Evolutionary conservation across 257 asterid genomes (phyloP).

Genomic region (Catharanthus roseus): DNA sequence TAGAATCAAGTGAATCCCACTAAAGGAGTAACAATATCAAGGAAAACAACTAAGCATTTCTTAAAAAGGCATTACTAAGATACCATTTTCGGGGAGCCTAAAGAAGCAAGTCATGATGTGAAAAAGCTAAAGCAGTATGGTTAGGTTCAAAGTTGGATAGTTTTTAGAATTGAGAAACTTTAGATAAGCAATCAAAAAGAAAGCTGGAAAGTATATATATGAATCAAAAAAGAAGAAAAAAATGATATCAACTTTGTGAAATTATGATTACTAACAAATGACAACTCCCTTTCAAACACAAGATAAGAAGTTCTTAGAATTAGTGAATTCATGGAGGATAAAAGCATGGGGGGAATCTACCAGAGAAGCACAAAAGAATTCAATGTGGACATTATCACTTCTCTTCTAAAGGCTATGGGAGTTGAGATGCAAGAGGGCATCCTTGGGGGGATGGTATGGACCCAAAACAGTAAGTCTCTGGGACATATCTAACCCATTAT

Average conservation of each 20-base stretch:
- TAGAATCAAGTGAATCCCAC: too few relatives aligned
- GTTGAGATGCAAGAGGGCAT: slow-evolving; percentile 1
- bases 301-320: background rate
- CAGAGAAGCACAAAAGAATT: background rate
- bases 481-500: slow-evolving; percentile 8
- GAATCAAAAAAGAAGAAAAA: background rate
- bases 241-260: slow-evolving; percentile 2
- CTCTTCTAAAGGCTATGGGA: background rate
- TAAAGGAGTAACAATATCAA: background rate
- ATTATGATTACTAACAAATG: background rate
- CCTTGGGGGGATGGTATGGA: background rate
- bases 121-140: background rate
- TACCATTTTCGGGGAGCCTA: background rate
- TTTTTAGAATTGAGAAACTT: slow-evolving; percentile 2
- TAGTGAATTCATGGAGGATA: background rate
- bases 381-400: background rate
- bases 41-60: background rate
- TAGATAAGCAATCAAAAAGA: background rate
- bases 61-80: slow-evolving; percentile 1
- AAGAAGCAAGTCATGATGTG: background rate
- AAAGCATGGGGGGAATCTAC: background rate
- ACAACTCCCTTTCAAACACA: slow-evolving; percentile 11
- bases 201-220: slow-evolving; percentile 13
- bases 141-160: slow-evolving; percentile 4
- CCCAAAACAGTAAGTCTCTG: slow-evolving; percentile 11